These are phyloP conservation scores for Solanum gracilifrons DNA, from an alignment of 257 asterid species.

Conservation along the genomic window DNA sequence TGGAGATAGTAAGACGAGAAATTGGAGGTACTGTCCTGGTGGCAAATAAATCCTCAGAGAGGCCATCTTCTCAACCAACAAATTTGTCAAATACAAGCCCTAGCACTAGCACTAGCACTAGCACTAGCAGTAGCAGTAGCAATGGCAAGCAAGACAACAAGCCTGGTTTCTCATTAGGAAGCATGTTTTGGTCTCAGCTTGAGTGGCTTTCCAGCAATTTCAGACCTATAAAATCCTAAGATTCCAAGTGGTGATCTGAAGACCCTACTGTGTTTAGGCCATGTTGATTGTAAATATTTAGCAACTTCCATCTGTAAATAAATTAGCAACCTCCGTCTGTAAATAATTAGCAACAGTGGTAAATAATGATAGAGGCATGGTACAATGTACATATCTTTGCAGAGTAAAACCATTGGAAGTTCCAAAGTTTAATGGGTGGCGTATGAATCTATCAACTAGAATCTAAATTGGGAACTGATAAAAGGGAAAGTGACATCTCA, in stretches of 20 bases:
- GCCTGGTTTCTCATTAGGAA: slow-evolving; percentile 45
- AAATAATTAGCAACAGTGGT: neutral
- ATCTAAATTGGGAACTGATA: neutral
- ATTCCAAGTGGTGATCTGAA: neutral
- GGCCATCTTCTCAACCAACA: neutral
- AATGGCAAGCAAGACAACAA: slow-evolving; percentile 15
- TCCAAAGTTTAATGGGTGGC: neutral
- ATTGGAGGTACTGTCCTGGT: slow-evolving; percentile 38
- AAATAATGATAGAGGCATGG: neutral
- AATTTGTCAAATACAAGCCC: slow-evolving; percentile 9
- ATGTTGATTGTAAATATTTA: neutral
- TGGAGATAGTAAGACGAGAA: slow-evolving; percentile 50
- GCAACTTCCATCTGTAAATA: neutral
- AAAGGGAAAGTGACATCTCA: neutral
- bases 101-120: slow-evolving; percentile 7
- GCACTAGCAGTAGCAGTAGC: neutral
- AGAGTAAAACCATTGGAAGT: neutral
- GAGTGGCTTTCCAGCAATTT: slow-evolving; percentile 60
- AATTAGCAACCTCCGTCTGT: neutral
- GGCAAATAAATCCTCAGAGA: slow-evolving; percentile 11
- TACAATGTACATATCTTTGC: neutral
- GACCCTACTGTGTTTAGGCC: neutral
- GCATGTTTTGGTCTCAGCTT: slow-evolving; percentile 66
- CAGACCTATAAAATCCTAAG: slow-evolving; percentile 37
- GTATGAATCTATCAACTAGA: neutral